A percentile compares a stretch with the other conserved stretches of the same genome.
These are phyloP conservation scores for Pleomassaria siparia DNA, from an alignment of 2,329 filamentous ascomycete genomes.

Conservation along the genomic window DNA sequence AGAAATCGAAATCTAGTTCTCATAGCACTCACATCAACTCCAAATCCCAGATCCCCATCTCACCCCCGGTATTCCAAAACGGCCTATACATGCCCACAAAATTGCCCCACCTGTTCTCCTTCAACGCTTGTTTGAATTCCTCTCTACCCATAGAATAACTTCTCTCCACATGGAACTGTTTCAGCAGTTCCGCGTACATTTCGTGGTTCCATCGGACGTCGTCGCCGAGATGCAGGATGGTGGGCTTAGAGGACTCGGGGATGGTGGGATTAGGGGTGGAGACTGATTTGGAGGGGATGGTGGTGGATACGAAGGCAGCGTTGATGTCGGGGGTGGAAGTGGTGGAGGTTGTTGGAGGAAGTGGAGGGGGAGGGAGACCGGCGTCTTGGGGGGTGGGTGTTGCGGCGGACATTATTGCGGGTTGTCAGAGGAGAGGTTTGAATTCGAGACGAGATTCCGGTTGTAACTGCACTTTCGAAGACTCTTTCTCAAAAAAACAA, in stretches of 20 bases:
- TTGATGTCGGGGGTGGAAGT: not conserved
- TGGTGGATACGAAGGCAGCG: not conserved
- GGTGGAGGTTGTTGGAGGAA: too few relatives aligned
- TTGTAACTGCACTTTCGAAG: not conserved
- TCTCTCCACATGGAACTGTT: conserved; percentile 43
- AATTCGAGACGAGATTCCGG: not conserved
- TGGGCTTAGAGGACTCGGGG: conserved; percentile 30
- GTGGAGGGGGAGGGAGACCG: conserved; percentile 20
- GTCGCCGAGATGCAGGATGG: conserved; percentile 48
- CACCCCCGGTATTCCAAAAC: conserved; percentile 65
- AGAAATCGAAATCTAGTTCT: not conserved
- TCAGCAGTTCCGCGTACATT: conserved; percentile 40
- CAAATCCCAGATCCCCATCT: conserved; percentile 65
- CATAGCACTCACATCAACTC: conserved; percentile 52
- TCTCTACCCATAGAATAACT: conserved; percentile 42
- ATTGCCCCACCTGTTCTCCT: conserved; percentile 44
- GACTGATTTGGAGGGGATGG: not conserved
- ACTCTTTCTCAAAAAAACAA: too few relatives aligned
- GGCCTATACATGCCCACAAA: conserved; percentile 57
- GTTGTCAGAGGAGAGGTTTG: too few relatives aligned
- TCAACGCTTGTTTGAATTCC: conserved; percentile 45
- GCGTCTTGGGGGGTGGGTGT: conserved; percentile 31
- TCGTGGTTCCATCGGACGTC: conserved; percentile 50
- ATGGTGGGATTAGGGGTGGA: not conserved
- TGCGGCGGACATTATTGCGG: conserved; percentile 19